Conservation (phyloP, 2,329 filamentous ascomycete species). For the Chrysosporium queenslandicum region DNA sequence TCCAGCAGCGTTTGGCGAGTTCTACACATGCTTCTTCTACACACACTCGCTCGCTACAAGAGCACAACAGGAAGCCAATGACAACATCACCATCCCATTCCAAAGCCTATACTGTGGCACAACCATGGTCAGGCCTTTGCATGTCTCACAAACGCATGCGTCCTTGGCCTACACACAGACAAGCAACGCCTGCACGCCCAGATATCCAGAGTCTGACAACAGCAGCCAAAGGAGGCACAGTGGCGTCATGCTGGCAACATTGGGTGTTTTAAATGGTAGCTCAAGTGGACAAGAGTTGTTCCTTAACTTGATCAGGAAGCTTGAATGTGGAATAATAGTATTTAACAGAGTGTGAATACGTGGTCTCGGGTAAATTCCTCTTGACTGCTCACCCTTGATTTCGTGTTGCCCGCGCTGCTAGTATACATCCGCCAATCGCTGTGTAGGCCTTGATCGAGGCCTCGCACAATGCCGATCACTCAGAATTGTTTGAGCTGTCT, state of each 20-base stretch:
- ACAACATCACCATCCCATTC: not conserved
- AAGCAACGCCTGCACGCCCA: constrained; percentile 2
- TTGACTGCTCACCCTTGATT: not conserved
- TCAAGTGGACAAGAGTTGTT: not conserved
- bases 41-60: not conserved
- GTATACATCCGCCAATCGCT: constrained; percentile 1
- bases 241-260: constrained; percentile 1
- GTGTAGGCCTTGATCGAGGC: not conserved
- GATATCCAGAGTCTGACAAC: constrained; percentile 5
- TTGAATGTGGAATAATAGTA: no score
- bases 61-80: not conserved
- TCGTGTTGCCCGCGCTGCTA: not conserved
- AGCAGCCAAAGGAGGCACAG: not conserved
- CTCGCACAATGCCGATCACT: constrained; percentile 4
- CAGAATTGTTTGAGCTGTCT: no score
- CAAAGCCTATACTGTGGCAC: constrained; percentile 1
- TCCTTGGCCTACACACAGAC: not conserved
- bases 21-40: no score
- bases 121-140: constrained; percentile 8
- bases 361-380: not conserved
- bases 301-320: not conserved
- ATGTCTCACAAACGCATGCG: constrained; percentile 6
- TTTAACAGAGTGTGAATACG: not conserved
- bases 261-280: not conserved
- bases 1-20: no score